A percentile compares a stretch with the other conserved stretches of the same genome.
These are phyloP conservation scores for Umbelopsis sp. DNA, from an alignment of 371 early-diverging fungal genomes.

Conservation along the genomic window DNA sequence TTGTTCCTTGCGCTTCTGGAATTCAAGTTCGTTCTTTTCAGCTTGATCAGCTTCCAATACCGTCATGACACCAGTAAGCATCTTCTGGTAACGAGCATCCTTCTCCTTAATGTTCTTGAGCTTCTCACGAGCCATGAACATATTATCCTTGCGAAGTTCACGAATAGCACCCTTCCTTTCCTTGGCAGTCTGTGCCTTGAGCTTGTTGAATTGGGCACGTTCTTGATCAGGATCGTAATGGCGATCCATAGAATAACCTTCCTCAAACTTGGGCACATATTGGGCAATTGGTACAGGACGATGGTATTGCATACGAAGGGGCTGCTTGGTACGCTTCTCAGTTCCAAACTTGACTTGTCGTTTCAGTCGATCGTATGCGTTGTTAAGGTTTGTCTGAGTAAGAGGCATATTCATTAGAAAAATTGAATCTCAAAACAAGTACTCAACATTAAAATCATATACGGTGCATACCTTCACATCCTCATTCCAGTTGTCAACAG, in stretches of 20 bases:
- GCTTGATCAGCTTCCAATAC: constrained; percentile 77
- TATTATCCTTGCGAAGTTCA: constrained; percentile 92
- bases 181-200: constrained; percentile 80
- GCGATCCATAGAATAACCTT: constrained; percentile 79
- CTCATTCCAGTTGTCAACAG: constrained; percentile 32
- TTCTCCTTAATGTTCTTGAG: constrained; percentile 71
- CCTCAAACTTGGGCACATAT: constrained; percentile 90
- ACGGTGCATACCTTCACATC: constrained; percentile 34
- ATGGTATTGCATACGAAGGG: constrained; percentile 83
- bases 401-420: background rate
- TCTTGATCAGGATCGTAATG: constrained; percentile 84
- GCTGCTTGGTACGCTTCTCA: constrained; percentile 62
- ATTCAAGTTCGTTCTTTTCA: constrained; percentile 72
- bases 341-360: constrained; percentile 60
- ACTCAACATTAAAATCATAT: background rate
- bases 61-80: constrained; percentile 87
- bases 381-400: constrained; percentile 28
- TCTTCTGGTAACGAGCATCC: constrained; percentile 84
- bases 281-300: constrained; percentile 89
- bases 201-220: constrained; percentile 72
- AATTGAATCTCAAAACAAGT: background rate
- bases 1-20: constrained; percentile 57
- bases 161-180: constrained; percentile 93
- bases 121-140: constrained; percentile 82
- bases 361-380: constrained; percentile 46